Percentiles rank a stretch among this genome's conserved stretches.
Evolutionary conservation across 257 asterid genomes (phyloP).

Genomic region (Lantana camara): DNA sequence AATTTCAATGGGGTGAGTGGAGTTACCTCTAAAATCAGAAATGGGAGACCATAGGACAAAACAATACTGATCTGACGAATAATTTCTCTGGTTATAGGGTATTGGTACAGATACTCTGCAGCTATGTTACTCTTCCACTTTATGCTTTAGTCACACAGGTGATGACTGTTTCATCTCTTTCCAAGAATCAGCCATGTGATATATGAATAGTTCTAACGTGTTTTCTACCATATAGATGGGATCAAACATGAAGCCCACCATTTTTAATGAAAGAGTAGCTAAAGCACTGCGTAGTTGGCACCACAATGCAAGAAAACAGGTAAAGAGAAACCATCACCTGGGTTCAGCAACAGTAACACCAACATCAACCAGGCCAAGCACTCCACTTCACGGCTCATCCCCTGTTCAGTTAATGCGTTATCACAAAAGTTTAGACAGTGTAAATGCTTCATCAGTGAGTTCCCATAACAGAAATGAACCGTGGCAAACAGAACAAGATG

Average conservation of each 20-base stretch:
- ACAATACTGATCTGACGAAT: background rate
- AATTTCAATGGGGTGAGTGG: constrained; percentile 57
- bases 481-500: constrained; percentile 36
- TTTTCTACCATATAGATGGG: constrained; percentile 51
- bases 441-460: constrained; percentile 20
- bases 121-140: constrained; percentile 70
- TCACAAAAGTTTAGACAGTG: constrained; percentile 30
- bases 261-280: constrained; percentile 56
- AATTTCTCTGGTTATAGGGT: constrained; percentile 38
- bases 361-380: constrained; percentile 41
- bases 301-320: constrained; percentile 49
- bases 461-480: constrained; percentile 20
- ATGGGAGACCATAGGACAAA: background rate
- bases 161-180: constrained; percentile 1
- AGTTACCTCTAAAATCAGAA: background rate
- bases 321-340: constrained; percentile 32
- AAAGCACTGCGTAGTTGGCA: constrained; percentile 59
- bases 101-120: constrained; percentile 58
- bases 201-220: no score
- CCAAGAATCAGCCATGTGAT: background rate
- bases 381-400: constrained; percentile 37
- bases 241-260: constrained; percentile 60
- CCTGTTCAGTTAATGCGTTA: constrained; percentile 40
- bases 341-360: constrained; percentile 31
- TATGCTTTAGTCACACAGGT: constrained; percentile 76